phyloP scores from a whole-genome alignment of 1,139 yeast genomes.

The Yamadazyma pseudoaaseri region DNA sequence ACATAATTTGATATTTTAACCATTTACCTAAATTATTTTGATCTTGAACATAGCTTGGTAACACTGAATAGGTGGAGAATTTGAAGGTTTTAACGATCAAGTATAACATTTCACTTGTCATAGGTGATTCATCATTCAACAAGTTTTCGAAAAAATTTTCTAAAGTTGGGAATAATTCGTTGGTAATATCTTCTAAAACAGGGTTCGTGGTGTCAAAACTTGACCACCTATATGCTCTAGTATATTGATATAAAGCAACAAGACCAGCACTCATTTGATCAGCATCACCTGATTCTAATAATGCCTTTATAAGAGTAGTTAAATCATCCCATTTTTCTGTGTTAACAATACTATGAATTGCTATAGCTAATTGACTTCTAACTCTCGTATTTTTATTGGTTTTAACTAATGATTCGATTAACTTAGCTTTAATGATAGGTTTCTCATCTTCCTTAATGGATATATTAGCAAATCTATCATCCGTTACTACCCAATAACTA shows the following conservation, averaged over 20 bases:
- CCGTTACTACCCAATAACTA: slow-evolving; percentile 54
- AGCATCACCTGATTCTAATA: slow-evolving; percentile 45
- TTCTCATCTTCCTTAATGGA: slow-evolving; percentile 51
- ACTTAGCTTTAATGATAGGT: slow-evolving; percentile 46
- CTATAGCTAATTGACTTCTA: slow-evolving; percentile 41
- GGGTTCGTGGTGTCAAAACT: slow-evolving; percentile 47
- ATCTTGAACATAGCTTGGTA: slow-evolving; percentile 59
- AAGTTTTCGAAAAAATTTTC: slow-evolving; percentile 49
- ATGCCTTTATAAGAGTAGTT: slow-evolving; percentile 31
- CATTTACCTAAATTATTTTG: slow-evolving; percentile 55
- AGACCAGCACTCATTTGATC: slow-evolving; percentile 60
- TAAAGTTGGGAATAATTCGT: slow-evolving; percentile 53
- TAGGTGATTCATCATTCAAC: slow-evolving; percentile 22
- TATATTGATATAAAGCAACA: slow-evolving; percentile 53
- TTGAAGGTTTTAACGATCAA: slow-evolving; percentile 65
- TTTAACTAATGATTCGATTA: slow-evolving; percentile 46
- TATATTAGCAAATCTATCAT: slow-evolving; percentile 28
- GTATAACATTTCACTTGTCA: slow-evolving; percentile 58
- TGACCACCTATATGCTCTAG: slow-evolving; percentile 57
- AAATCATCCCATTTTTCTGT: slow-evolving; percentile 49
- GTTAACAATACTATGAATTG: slow-evolving; percentile 42
- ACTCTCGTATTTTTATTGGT: slow-evolving; percentile 34
- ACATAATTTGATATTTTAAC: slow-evolving; percentile 59
- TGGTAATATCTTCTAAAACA: slow-evolving; percentile 48
- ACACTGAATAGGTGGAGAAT: slow-evolving; percentile 53